Conservation (phyloP, 1,284 basidiomycete genomes). For the Gymnopus androsaceus region DNA sequence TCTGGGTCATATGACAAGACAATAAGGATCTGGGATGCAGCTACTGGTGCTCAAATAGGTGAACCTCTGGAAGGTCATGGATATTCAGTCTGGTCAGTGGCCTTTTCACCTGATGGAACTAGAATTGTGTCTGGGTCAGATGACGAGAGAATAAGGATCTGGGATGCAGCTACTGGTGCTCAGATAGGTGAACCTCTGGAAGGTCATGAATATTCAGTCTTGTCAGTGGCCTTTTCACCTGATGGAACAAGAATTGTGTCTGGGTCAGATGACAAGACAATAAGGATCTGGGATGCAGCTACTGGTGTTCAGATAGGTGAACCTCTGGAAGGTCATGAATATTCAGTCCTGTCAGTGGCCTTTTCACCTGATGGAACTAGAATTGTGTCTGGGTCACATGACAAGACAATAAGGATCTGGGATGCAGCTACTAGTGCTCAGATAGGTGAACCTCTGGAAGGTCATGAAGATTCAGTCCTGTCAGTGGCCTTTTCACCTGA, state of each 20-base stretch:
- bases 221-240: conserved; percentile 7
- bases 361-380: conserved; percentile 17
- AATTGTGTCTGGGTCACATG: conserved; percentile 6
- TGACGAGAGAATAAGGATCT: conserved; percentile 4
- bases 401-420: conserved; percentile 15
- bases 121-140: background rate
- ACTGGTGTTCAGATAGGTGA: background rate
- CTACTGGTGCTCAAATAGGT: background rate
- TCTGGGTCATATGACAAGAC: background rate
- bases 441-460: conserved; percentile 9
- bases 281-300: background rate
- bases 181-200: background rate
- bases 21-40: background rate
- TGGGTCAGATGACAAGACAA: conserved; percentile 16
- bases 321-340: conserved; percentile 11
- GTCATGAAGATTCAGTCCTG: background rate
- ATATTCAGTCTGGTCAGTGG: no score
- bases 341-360: conserved; percentile 11
- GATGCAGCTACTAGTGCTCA: conserved; percentile 14
- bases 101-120: conserved; percentile 18
- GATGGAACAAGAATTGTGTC: conserved; percentile 2
- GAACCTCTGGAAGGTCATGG: no score
- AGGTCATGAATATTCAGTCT: background rate
- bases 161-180: conserved; percentile 2
- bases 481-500: conserved; percentile 10